Evolutionary conservation across 208 protist genomes (phyloP), one percentile per base, ranked within the genome.

Genomic region (Acanthamoeba divionensis): DNA sequence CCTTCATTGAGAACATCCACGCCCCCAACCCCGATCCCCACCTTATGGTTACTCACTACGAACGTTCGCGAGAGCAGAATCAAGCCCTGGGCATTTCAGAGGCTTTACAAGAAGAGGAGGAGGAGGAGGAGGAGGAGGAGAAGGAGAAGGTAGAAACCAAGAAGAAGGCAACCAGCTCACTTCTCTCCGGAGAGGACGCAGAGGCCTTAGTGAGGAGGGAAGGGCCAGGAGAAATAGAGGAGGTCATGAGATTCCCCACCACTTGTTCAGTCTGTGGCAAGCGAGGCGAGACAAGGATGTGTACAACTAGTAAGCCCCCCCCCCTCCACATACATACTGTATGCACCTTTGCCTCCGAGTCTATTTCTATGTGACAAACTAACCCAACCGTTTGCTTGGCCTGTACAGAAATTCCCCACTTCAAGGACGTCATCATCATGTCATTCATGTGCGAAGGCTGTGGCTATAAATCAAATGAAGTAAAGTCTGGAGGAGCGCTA

Each of bases 351-450:
- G 75, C 54, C 5, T 21, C 41, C 13, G 90, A 38, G 87, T 67
- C 66, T 47, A 26, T 73, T n/a, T 24, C 52, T 60, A n/a, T n/a
- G n/a, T n/a, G n/a, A n/a, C n/a, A n/a, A 54, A 92, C 33, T 44
- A 5, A 21, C 48, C 26, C 63, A 38, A 82, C 15, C 0, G 6
- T 57, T 89, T 12, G 24, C 48, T 26, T 92, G 12, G 7, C 88
- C 1, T 21, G 82, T 1, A 93, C 90, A 13, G 89, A 96, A 50
- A 97, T 97, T 36, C 96, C 96, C 6, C 92, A 96, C 91, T 97
- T 97, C 90, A 97, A 97, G 77, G 93, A 97, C 13, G 90, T 96
- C 0, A 82, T 97, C 26, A 86, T 97, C 0, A 96, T 97, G 92
- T 85, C 94, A 13, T 93, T 91, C 15, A 93, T 29, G 15, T 97